A percentile compares a stretch with the other conserved stretches of the same genome.
These are phyloP conservation scores for Trypethelium eluteriae DNA, from an alignment of 495 filamentous ascomycete genomes.

Conservation along the genomic window DNA sequence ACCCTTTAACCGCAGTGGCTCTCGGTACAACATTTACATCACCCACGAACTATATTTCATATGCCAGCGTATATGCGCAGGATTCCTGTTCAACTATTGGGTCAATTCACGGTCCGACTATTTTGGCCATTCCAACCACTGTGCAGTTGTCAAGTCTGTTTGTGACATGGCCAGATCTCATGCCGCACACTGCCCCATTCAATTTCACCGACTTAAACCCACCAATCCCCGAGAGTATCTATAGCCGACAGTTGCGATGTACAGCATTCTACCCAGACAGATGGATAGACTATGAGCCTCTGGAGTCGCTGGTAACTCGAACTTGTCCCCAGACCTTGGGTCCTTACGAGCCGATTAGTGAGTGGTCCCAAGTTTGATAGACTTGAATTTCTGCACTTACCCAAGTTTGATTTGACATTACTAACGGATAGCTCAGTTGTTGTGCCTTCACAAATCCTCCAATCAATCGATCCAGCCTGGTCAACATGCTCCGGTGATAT, in stretches of 20 bases:
- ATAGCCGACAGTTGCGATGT: constrained; percentile 13
- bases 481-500: background rate
- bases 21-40: constrained; percentile 12
- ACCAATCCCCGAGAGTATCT: constrained; percentile 15
- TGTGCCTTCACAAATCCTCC: background rate
- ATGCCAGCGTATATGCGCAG: constrained; percentile 4
- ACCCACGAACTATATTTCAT: constrained; percentile 13
- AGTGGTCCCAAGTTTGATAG: background rate
- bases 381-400: background rate
- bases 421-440: background rate
- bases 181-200: constrained; percentile 10
- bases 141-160: background rate
- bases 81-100: constrained; percentile 1
- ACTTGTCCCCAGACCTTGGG: background rate
- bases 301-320: background rate
- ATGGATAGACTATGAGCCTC: background rate
- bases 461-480: background rate
- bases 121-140: constrained; percentile 8
- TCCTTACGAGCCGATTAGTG: background rate
- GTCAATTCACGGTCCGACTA: background rate
- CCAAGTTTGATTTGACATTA: background rate
- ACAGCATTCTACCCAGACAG: constrained; percentile 4
- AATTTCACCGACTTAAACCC: constrained; percentile 10
- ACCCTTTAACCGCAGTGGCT: constrained; percentile 2
- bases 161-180: background rate